These are phyloP conservation scores for Trichocladium antarcticum DNA, from an alignment of 495 filamentous ascomycete species.

Conservation along the genomic window DNA sequence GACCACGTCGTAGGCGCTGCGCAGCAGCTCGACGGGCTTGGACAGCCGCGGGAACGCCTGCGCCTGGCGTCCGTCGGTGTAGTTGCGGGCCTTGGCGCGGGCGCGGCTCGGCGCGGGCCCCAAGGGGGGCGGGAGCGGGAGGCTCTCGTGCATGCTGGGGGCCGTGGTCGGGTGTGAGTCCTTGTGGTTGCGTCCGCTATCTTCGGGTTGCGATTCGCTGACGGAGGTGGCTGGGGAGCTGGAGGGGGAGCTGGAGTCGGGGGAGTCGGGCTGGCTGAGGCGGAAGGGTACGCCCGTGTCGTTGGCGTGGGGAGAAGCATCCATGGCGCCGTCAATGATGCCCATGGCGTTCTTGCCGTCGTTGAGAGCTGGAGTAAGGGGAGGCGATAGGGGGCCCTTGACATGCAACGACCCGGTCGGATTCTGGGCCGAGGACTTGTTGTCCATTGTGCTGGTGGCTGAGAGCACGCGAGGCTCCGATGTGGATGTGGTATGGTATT, in stretches of 20 bases:
- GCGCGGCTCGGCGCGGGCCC: too few relatives aligned
- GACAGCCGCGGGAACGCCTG: constrained; percentile 42
- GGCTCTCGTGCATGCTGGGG: constrained; percentile 12
- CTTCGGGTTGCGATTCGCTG: background rate
- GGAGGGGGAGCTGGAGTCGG: constrained; percentile 2
- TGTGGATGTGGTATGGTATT: too few relatives aligned
- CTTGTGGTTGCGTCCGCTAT: background rate
- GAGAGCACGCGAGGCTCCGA: background rate
- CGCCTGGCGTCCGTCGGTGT: constrained; percentile 32
- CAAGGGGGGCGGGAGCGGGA: background rate
- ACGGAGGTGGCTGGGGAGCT: constrained; percentile 4
- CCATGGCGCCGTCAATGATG: constrained; percentile 3
- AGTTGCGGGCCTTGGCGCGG: constrained; percentile 29
- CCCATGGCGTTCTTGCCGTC: constrained; percentile 1
- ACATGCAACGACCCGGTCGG: constrained; percentile 5
- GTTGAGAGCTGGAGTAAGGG: constrained; percentile 18
- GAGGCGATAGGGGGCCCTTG: constrained; percentile 20
- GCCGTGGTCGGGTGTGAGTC: constrained; percentile 10
- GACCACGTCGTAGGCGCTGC: constrained; percentile 50
- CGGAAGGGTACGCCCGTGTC: background rate
- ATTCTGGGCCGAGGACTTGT: background rate
- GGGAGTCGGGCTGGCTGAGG: constrained; percentile 6
- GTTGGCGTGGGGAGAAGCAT: background rate
- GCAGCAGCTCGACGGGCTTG: constrained; percentile 46
- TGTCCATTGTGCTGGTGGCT: constrained; percentile 2